Evolutionary conservation across 495 filamentous ascomycete species (phyloP).

Genomic region (Trichoderma reesei): DNA sequence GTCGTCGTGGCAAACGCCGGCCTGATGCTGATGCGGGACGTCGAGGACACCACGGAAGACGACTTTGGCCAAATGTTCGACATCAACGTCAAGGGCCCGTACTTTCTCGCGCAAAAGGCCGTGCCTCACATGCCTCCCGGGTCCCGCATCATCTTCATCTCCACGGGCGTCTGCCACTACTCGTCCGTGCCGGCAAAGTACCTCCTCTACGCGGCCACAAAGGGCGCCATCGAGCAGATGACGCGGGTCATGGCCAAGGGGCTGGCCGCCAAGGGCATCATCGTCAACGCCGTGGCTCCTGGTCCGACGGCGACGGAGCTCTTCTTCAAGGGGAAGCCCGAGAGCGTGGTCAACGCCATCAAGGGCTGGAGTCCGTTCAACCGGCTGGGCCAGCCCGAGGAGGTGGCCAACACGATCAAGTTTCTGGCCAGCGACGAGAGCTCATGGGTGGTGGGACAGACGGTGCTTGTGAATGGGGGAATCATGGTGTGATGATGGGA

Average conservation of each 20-base stretch:
- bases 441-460: slow-evolving; percentile 58
- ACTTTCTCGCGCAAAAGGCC: slow-evolving; percentile 55
- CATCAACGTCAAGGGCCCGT: slow-evolving; percentile 60
- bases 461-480: slow-evolving; percentile 52
- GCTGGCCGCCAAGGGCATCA: slow-evolving; percentile 48
- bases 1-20: slow-evolving; percentile 55
- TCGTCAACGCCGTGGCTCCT: slow-evolving; percentile 54
- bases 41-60: slow-evolving; percentile 48
- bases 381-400: slow-evolving; percentile 49
- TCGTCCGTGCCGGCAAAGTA: slow-evolving; percentile 46
- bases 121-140: slow-evolving; percentile 48
- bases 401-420: slow-evolving; percentile 48
- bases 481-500: slow-evolving; percentile 22
- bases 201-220: slow-evolving; percentile 51
- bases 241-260: slow-evolving; percentile 47
- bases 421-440: slow-evolving; percentile 44
- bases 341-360: slow-evolving; percentile 46
- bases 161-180: slow-evolving; percentile 38
- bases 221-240: slow-evolving; percentile 53
- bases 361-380: slow-evolving; percentile 43
- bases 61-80: slow-evolving; percentile 47
- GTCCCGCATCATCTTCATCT: slow-evolving; percentile 51
- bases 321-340: slow-evolving; percentile 52
- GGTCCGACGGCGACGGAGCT: slow-evolving; percentile 56
- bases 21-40: slow-evolving; percentile 39